Percentiles rank a stretch among this genome's conserved stretches.
Conservation (phyloP, 1,139 yeast species). For the Diutina siamensis region DNA sequence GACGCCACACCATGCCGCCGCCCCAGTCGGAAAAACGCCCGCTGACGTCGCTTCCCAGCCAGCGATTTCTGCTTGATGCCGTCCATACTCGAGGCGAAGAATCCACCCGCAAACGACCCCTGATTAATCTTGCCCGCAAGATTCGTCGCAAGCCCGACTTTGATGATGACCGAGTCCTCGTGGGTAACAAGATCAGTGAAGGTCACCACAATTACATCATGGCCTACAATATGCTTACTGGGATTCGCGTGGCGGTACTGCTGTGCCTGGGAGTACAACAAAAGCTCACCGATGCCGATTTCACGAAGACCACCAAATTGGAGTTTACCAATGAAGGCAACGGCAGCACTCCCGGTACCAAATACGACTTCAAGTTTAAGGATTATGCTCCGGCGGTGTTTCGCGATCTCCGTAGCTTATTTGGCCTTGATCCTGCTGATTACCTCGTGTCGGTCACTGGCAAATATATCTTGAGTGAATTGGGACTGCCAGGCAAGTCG, state of each 20-base stretch:
- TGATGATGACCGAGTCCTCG: slow-evolving; percentile 57
- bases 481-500: slow-evolving; percentile 94
- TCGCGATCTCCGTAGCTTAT: slow-evolving; percentile 65
- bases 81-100: not conserved
- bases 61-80: not conserved
- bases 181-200: slow-evolving; percentile 77
- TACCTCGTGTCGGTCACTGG: slow-evolving; percentile 87
- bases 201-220: slow-evolving; percentile 90
- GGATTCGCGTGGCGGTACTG: slow-evolving; percentile 90
- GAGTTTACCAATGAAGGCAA: slow-evolving; percentile 85
- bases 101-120: not conserved
- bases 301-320: slow-evolving; percentile 58
- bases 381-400: slow-evolving; percentile 95
- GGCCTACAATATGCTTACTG: slow-evolving; percentile 96
- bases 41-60: not conserved
- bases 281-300: slow-evolving; percentile 60
- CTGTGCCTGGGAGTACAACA: slow-evolving; percentile 81
- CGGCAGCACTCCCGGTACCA: slow-evolving; percentile 83
- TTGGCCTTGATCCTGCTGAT: slow-evolving; percentile 92
- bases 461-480: slow-evolving; percentile 80
- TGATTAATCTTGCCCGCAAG: not conserved
- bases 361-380: slow-evolving; percentile 92
- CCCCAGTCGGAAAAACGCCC: not conserved
- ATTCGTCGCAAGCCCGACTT: not conserved
- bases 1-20: slow-evolving; percentile 2